Percentiles rank a stretch among this genome's conserved stretches.
Evolutionary conservation across 352 stramenopile species (phyloP).

Genomic region (Phytopythium cucurbitacearum): DNA sequence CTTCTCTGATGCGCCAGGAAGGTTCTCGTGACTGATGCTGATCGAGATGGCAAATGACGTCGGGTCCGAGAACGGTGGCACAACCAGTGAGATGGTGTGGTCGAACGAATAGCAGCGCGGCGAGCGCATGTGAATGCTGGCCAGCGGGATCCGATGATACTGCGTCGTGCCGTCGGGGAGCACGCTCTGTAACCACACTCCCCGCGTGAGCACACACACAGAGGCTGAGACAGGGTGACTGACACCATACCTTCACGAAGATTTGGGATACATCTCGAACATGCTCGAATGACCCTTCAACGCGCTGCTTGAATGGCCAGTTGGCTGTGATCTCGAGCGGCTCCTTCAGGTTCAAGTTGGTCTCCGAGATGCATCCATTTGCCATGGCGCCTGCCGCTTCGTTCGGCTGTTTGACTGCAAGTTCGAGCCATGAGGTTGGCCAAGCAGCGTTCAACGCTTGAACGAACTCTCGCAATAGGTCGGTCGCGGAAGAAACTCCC

Average conservation of each 20-base stretch:
- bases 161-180: conserved; percentile 33
- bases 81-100: conserved; percentile 27
- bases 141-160: conserved; percentile 30
- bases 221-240: background rate
- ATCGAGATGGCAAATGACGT: conserved; percentile 33
- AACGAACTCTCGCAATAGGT: no score
- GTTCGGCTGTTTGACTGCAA: no score
- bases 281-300: conserved; percentile 22
- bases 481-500: no score
- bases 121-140: conserved; percentile 11
- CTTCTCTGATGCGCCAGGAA: conserved; percentile 20
- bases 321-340: conserved; percentile 43
- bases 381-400: conserved; percentile 2
- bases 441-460: no score
- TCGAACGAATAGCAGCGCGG: conserved; percentile 20
- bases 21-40: conserved; percentile 26
- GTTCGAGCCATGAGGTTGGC: no score
- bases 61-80: conserved; percentile 56
- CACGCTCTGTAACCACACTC: conserved; percentile 15
- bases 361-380: background rate
- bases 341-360: conserved; percentile 10
- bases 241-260: conserved; percentile 26
- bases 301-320: conserved; percentile 37
- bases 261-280: conserved; percentile 28
- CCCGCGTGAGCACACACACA: background rate